These are phyloP conservation scores for Linderniella brevidens DNA, from an alignment of 257 asterid genomes.

Conservation along the genomic window DNA sequence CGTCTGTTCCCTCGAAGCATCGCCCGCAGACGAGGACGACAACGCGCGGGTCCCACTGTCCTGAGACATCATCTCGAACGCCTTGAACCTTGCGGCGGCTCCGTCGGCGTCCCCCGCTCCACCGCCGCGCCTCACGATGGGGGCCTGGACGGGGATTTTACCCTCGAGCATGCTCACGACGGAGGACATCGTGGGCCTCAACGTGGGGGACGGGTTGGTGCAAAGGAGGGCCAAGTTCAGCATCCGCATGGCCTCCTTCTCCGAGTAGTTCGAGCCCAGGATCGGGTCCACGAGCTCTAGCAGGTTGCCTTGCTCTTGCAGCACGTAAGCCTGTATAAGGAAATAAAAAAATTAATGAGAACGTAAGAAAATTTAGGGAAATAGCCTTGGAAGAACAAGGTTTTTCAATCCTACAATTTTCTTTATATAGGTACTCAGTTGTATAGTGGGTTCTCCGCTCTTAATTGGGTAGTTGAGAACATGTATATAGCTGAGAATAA, in stretches of 20 bases:
- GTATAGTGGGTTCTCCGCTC: too few relatives aligned
- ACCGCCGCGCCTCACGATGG: conserved; percentile 34
- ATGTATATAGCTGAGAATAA: too few relatives aligned
- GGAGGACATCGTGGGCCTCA: conserved; percentile 68
- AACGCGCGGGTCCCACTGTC: conserved; percentile 50
- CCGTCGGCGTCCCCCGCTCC: conserved; percentile 21
- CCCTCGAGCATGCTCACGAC: conserved; percentile 86
- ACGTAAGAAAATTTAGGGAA: too few relatives aligned
- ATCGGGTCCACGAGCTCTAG: conserved; percentile 68
- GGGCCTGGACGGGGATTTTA: conserved; percentile 58
- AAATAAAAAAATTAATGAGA: background rate
- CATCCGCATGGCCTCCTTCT: conserved; percentile 54
- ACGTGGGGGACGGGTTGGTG: conserved; percentile 64
- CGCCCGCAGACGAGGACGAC: conserved; percentile 22
- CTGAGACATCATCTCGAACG: conserved; percentile 45
- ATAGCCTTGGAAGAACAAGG: too few relatives aligned
- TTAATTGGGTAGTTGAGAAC: too few relatives aligned
- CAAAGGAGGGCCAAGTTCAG: conserved; percentile 48
- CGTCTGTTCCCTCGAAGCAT: conserved; percentile 17
- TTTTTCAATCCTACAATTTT: too few relatives aligned
- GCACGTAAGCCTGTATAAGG: conserved; percentile 74
- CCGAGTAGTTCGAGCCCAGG: conserved; percentile 38
- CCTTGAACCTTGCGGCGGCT: conserved; percentile 37
- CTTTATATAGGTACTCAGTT: too few relatives aligned
- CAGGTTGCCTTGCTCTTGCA: conserved; percentile 75